Evolutionary conservation across 441 rosid genomes (phyloP).

Genomic region (Adansonia madagascariensis): DNA sequence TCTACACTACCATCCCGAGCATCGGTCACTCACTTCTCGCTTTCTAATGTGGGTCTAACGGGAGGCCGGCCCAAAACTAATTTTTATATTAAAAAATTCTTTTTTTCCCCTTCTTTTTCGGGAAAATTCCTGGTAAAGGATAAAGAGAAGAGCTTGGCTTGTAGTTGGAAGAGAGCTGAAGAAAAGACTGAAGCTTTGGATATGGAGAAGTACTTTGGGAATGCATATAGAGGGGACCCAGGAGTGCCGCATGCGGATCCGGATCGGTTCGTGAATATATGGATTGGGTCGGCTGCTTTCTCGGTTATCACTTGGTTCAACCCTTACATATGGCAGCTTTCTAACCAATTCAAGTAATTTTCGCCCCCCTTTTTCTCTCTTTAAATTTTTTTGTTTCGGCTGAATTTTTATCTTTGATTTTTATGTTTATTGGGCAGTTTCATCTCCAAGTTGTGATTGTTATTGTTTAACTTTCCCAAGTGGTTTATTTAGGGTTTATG

Average conservation of each 20-base stretch:
- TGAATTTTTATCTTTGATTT: background rate
- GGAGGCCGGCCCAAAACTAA: slow-evolving; percentile 18
- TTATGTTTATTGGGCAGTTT: background rate
- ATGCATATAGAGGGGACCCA: slow-evolving; percentile 89
- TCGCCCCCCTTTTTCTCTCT: slow-evolving; percentile 8
- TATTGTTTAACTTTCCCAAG: background rate
- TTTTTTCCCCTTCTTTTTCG: background rate
- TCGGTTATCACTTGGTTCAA: slow-evolving; percentile 61
- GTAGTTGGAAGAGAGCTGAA: background rate
- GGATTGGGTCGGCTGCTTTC: slow-evolving; percentile 84
- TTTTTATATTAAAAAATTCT: too few relatives aligned
- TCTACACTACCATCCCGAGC: background rate
- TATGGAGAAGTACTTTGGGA: slow-evolving; percentile 93
- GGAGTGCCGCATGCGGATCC: slow-evolving; percentile 84
- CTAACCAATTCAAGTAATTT: slow-evolving; percentile 70
- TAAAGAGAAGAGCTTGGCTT: slow-evolving; percentile 9
- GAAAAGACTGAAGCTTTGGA: background rate
- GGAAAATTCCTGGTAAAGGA: too few relatives aligned
- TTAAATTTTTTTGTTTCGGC: background rate
- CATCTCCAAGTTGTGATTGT: background rate
- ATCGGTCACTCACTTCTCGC: background rate
- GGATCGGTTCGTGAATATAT: slow-evolving; percentile 70
- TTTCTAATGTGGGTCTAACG: background rate
- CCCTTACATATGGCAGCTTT: slow-evolving; percentile 85
- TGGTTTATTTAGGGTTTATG: background rate